These are phyloP conservation scores for Anisogramma anomala DNA, from an alignment of 2,329 filamentous ascomycete species.

Conservation along the genomic window DNA sequence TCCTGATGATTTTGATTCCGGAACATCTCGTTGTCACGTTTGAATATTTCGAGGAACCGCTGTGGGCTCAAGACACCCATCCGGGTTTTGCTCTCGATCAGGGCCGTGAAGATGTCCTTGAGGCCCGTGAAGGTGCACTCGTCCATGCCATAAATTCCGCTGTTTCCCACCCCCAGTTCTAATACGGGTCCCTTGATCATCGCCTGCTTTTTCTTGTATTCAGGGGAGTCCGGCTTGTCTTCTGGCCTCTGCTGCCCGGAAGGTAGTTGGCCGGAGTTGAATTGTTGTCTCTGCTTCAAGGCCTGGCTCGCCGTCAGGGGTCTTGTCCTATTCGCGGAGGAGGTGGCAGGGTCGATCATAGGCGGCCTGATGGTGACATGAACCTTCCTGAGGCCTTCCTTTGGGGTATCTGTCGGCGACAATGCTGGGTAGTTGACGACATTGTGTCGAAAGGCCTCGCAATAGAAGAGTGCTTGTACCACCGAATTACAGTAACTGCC, in stretches of 20 bases:
- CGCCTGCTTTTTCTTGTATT: slow-evolving; percentile 96
- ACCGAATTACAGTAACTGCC: slow-evolving; percentile 95
- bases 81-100: slow-evolving; percentile 69
- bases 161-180: slow-evolving; percentile 72
- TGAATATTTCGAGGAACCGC: slow-evolving; percentile 86
- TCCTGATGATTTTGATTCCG: slow-evolving; percentile 96
- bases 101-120: slow-evolving; percentile 89
- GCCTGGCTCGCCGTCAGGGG: slow-evolving; percentile 44
- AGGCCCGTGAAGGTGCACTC: slow-evolving; percentile 90
- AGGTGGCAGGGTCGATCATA: slow-evolving; percentile 35
- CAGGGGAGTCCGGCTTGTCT: slow-evolving; percentile 86
- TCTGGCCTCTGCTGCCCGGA: slow-evolving; percentile 55
- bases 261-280: slow-evolving; percentile 42
- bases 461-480: slow-evolving; percentile 93
- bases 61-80: slow-evolving; percentile 87
- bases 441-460: slow-evolving; percentile 82
- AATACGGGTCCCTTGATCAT: slow-evolving; percentile 38
- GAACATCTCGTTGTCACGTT: slow-evolving; percentile 94
- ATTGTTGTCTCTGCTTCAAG: slow-evolving; percentile 42
- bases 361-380: slow-evolving; percentile 50
- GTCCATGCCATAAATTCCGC: slow-evolving; percentile 75
- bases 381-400: slow-evolving; percentile 44
- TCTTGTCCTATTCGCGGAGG: slow-evolving; percentile 35
- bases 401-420: slow-evolving; percentile 57
- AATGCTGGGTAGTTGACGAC: slow-evolving; percentile 81